Conservation (phyloP, 2,329 filamentous ascomycete genomes). For the Huntiella moniliformis region DNA sequence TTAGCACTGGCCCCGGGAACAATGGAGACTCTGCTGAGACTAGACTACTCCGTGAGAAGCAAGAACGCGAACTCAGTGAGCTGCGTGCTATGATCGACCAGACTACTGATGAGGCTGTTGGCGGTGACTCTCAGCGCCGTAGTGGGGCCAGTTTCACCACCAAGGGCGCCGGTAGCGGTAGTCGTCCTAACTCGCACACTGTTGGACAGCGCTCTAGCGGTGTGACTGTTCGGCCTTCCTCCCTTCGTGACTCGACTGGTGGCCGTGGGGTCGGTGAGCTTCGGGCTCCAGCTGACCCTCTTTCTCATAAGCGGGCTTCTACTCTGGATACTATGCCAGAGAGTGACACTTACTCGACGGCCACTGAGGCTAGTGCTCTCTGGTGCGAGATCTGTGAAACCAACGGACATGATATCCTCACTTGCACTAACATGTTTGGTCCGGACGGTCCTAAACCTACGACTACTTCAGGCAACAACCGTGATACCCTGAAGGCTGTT, state of each 20-base stretch:
- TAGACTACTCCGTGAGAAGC: conserved; percentile 42
- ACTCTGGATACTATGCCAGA: conserved; percentile 52
- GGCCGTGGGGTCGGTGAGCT: conserved; percentile 32
- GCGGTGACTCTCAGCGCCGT: conserved; percentile 49
- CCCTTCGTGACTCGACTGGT: conserved; percentile 46
- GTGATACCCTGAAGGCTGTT: conserved; percentile 11
- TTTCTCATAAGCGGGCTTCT: conserved; percentile 28
- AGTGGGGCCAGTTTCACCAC: conserved; percentile 17
- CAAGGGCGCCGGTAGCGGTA: conserved; percentile 7
- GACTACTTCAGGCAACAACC: conserved; percentile 7
- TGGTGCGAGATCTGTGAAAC: conserved; percentile 97
- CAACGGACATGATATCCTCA: conserved; percentile 78
- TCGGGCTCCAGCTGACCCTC: conserved; percentile 26
- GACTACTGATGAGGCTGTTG: conserved; percentile 55
- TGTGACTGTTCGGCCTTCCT: conserved; percentile 30
- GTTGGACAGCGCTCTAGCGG: conserved; percentile 31
- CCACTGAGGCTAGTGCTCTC: conserved; percentile 53
- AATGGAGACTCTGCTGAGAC: conserved; percentile 35
- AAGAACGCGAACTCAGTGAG: conserved; percentile 67
- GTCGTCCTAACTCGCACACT: conserved; percentile 16
- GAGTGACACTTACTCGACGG: conserved; percentile 49
- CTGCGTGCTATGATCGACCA: conserved; percentile 60
- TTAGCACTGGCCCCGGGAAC: conserved; percentile 21
- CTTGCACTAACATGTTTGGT: conserved; percentile 78
- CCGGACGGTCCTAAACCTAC: conserved; percentile 21